Evolutionary conservation across 2,329 filamentous ascomycete genomes (phyloP), one percentile per base, ranked within the genome.

Genomic region (Colletotrichum sp.): DNA sequence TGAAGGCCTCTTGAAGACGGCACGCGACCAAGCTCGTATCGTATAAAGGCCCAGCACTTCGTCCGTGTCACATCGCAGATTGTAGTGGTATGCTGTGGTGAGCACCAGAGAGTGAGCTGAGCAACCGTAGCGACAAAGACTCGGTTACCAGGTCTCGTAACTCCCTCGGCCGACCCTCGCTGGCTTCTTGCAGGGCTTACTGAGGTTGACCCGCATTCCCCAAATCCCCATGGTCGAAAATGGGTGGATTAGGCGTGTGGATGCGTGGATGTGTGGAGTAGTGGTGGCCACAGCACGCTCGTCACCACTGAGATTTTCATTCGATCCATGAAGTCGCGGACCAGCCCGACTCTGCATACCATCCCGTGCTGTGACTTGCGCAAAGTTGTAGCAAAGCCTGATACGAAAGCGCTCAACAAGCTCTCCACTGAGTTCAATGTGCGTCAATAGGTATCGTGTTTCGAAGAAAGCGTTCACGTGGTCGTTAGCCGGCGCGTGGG

Each of bases 181-280:
- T 57, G 55, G 34, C 24, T 29, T 63, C 18, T 57, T 47, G 54
- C 62, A 33, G 29, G 59, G 65, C 21, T 64, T 16, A 43, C 57
- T 36, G 16, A 59, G 13, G 31, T 36, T 66, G 70, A 31, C 18
- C 68, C 71, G 71, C 57, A 66, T 33, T 38, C 29, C 58, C 66
- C 57, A 51, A 51, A 64, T 62, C 68, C 57, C 62, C 55, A 66
- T 62, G 61, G 9, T 62, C 34, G 65, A 43, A 64, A 29, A 43
- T 8, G 57, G 57, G 70, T 36, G 47, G 66, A 34, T 24, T 63
- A 43, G 16, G 16, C n/a, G 43, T 67, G 71, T 71, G 71, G 71
- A 73, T 71, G 36, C 71, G 71, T 71, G 68, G 71, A 62, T 66
- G 34, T 36, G 62, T 57, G 68, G 71, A 73, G 24, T 27, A 27